Conservation (phyloP, 192 early-diverging fungal genomes). For the Physocladia obscura region DNA sequence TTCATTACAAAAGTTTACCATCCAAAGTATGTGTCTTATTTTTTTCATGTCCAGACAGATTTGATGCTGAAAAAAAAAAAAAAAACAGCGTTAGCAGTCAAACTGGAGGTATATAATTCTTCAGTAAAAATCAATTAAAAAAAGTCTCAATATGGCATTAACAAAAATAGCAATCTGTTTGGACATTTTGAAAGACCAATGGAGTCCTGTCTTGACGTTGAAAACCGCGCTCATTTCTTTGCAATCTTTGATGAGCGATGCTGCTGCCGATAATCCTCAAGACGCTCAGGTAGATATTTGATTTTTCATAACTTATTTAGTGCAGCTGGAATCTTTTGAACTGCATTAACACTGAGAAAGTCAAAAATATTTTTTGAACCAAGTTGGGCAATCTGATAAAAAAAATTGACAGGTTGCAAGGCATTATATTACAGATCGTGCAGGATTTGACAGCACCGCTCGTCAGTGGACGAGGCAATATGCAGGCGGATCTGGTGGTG, state of each 20-base stretch:
- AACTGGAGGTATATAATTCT: constrained; percentile 49
- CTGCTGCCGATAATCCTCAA: constrained; percentile 57
- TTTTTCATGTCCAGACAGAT: neutral
- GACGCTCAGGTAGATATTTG: constrained; percentile 37
- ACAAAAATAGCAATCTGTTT: constrained; percentile 50
- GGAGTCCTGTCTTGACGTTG: constrained; percentile 57
- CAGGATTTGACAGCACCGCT: constrained; percentile 49
- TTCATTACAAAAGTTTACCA: constrained; percentile 56
- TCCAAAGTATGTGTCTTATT: constrained; percentile 41
- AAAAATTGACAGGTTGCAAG: constrained; percentile 54
- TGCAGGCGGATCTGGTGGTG: constrained; percentile 26
- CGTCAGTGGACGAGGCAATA: constrained; percentile 48
- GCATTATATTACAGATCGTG: constrained; percentile 44
- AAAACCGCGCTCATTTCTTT: constrained; percentile 57
- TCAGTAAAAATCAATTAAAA: too few relatives aligned
- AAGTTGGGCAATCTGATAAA: too few relatives aligned
- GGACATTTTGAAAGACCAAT: constrained; percentile 57
- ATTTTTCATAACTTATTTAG: neutral
- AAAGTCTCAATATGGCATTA: too few relatives aligned
- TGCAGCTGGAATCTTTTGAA: neutral
- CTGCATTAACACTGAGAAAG: neutral
- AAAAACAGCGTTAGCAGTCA: constrained; percentile 47
- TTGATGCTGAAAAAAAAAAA: neutral
- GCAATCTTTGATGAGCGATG: constrained; percentile 51
- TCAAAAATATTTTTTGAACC: neutral